phyloP scores from a whole-genome alignment of 495 filamentous ascomycete species.

The Penicillium daleae region DNA sequence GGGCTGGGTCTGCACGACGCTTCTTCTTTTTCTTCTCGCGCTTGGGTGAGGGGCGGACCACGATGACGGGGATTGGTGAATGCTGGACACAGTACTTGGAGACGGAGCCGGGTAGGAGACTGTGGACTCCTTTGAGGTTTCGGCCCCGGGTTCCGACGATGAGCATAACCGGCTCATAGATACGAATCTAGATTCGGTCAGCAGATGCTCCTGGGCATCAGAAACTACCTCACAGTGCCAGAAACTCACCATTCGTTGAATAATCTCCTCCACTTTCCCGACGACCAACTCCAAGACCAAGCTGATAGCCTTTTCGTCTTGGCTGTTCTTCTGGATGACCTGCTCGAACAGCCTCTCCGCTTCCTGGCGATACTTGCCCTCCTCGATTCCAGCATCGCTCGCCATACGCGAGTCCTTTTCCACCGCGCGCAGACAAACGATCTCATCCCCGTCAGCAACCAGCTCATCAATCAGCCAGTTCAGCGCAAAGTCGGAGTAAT shows the following conservation, averaged over 20 bases:
- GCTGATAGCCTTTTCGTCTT: constrained; percentile 80
- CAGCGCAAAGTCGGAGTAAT: constrained; percentile 93
- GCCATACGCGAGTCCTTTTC: constrained; percentile 80
- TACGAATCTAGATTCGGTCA: constrained; percentile 68
- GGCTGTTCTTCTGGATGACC: constrained; percentile 81
- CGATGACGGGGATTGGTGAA: constrained; percentile 95
- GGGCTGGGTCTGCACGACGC: constrained; percentile 74
- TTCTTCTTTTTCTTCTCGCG: constrained; percentile 91
- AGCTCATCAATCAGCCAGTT: constrained; percentile 94
- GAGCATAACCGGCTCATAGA: constrained; percentile 94
- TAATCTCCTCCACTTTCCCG: constrained; percentile 89
- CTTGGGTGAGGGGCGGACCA: constrained; percentile 88
- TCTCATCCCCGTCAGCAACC: constrained; percentile 95
- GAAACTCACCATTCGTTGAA: constrained; percentile 82
- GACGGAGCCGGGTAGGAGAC: constrained; percentile 87
- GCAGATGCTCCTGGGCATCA: neutral
- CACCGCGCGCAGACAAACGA: constrained; percentile 89
- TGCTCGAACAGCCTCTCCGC: constrained; percentile 74
- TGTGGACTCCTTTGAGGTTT: constrained; percentile 84
- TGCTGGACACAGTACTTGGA: constrained; percentile 97
- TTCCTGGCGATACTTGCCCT: constrained; percentile 76
- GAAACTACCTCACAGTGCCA: neutral
- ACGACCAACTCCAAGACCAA: constrained; percentile 87
- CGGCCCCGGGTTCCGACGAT: constrained; percentile 91
- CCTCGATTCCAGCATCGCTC: constrained; percentile 68